Base-by-base conservation (phyloP, 306 rosid species). In the Begonia fuchsioides region DNA sequence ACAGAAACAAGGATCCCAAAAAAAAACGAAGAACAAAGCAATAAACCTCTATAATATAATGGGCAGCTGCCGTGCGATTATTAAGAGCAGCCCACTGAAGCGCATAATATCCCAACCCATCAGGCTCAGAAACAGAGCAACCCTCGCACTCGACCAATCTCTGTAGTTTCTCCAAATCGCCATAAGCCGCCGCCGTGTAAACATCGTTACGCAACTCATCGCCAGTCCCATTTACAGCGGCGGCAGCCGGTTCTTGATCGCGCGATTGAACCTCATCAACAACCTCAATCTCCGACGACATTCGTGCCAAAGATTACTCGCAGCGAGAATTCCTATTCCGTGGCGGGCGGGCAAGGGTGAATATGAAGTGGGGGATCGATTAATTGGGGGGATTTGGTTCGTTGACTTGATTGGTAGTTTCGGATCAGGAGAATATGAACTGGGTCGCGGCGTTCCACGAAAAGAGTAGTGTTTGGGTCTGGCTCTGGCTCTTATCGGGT, bases 271-370 rank as follows among this genome's bases (percentile, higher is more conserved):
- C 84, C 78, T 79, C 95, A 9, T 84, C 98, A 13, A 90, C 94
- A 56, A 90, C 98, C 86, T 90, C 96, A 77, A 92, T 92, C 76
- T 92, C 98, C 64, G 98, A 92, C 41, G 96, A 77, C 98, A 92
- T 92, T 15, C 52, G 19, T 41, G 35, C 26, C 43, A 0, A 16
- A 1, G 15, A 11, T 20, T 9, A n/a, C 10, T 2, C 18, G 16
- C 20, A 19, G 35, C 35, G n/a, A n/a, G n/a, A n/a, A n/a, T n/a
- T n/a, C n/a, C n/a, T n/a, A n/a, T n/a, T n/a, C n/a, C n/a, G n/a
- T n/a, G n/a, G n/a, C n/a, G n/a, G n/a, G n/a, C n/a, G n/a, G n/a
- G n/a, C n/a, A n/a, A n/a, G n/a, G n/a, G n/a, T n/a, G n/a, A n/a
- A n/a, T n/a, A n/a, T n/a, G n/a, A n/a, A n/a, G n/a, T n/a, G 26